phyloP scores from a whole-genome alignment of 2,329 filamentous ascomycete species.

The Furcasterigmium sp. region DNA sequence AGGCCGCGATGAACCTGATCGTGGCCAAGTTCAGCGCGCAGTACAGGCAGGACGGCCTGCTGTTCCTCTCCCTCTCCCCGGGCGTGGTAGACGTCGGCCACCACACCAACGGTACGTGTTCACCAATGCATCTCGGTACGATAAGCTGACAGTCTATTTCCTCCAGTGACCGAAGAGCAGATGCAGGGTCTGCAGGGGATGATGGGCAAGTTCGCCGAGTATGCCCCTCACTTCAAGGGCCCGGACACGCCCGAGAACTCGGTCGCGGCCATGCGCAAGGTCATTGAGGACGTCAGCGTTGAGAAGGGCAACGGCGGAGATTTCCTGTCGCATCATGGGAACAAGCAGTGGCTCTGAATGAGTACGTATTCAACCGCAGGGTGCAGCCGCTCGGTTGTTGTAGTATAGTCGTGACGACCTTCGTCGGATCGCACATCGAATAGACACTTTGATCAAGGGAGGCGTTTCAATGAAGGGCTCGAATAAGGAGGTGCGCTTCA shows the following conservation, averaged over 20 bases:
- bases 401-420: too few relatives aligned
- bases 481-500: too few relatives aligned
- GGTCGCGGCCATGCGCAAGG: slow-evolving; percentile 22
- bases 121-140: slow-evolving; percentile 45
- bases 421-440: too few relatives aligned
- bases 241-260: slow-evolving; percentile 27
- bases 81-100: slow-evolving; percentile 42
- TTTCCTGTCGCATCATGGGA: slow-evolving; percentile 50
- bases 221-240: slow-evolving; percentile 33
- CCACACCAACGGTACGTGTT: slow-evolving; percentile 14
- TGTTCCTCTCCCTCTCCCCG: slow-evolving; percentile 47
- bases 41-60: slow-evolving; percentile 42
- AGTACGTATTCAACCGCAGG: too few relatives aligned
- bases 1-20: slow-evolving; percentile 46
- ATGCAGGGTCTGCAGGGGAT: slow-evolving; percentile 15
- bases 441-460: too few relatives aligned
- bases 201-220: slow-evolving; percentile 23
- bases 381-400: too few relatives aligned
- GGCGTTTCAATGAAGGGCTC: too few relatives aligned
- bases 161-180: slow-evolving; percentile 19
- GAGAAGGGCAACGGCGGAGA: slow-evolving; percentile 41
- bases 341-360: slow-evolving; percentile 19
- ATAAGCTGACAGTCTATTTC: slow-evolving; percentile 24
- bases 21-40: slow-evolving; percentile 48
- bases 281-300: slow-evolving; percentile 32